phyloP scores from a whole-genome alignment of 2,329 filamentous ascomycete genomes.

The Scedosporium minutisporum region DNA sequence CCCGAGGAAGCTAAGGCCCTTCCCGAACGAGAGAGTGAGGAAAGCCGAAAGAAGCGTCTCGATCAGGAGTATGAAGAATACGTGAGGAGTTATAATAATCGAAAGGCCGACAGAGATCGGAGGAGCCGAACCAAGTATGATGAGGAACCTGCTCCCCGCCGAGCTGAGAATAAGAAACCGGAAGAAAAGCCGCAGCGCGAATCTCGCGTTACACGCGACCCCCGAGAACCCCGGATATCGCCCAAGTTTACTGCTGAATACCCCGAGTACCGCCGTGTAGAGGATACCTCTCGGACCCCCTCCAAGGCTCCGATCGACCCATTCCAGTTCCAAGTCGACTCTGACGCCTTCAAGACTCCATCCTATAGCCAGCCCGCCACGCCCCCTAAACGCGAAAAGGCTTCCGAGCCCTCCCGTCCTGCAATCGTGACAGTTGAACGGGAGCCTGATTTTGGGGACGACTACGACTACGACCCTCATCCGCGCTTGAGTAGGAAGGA shows the following conservation, averaged over 20 bases:
- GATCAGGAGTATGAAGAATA: constrained; percentile 15
- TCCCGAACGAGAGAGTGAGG: constrained; percentile 10
- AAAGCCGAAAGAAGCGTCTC: constrained; percentile 15
- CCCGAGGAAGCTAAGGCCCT: constrained; percentile 1
- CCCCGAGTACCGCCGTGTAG: constrained; percentile 18
- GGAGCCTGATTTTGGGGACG: constrained; percentile 35
- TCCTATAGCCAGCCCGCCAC: constrained; percentile 28
- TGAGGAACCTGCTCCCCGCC: background rate
- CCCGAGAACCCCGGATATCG: background rate
- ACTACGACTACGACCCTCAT: constrained; percentile 22
- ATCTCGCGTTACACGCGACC: background rate
- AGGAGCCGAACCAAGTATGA: constrained; percentile 9
- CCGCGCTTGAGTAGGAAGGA: constrained; percentile 37
- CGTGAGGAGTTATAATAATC: constrained; percentile 3
- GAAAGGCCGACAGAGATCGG: constrained; percentile 17
- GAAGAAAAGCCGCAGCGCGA: background rate
- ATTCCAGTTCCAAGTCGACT: constrained; percentile 47
- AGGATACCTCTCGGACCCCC: constrained; percentile 15
- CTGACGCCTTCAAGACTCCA: constrained; percentile 41
- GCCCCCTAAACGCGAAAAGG: constrained; percentile 21
- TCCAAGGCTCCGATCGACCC: constrained; percentile 36
- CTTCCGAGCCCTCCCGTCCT: background rate
- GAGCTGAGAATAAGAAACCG: background rate
- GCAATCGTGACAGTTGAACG: constrained; percentile 41
- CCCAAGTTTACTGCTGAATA: background rate